Base-by-base conservation (phyloP, 805 yeast species). In the Metschnikowia chrysomelidarum region DNA sequence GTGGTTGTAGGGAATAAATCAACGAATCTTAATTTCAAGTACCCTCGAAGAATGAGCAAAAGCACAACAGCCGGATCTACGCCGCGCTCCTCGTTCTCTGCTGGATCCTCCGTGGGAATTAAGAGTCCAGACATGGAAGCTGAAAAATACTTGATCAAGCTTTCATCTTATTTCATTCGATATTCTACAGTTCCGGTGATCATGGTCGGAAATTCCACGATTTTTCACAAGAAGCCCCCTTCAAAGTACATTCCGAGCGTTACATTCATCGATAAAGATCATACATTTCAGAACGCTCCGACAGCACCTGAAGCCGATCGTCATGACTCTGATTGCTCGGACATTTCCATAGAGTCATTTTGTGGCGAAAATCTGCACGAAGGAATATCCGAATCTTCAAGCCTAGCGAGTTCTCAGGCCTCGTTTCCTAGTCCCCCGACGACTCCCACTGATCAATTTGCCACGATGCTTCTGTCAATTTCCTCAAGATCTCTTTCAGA, bases 21-120 rank as follows among this genome's bases (percentile, higher is more conserved):
- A n/a, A 50, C 66, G 19, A 67, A 62, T 46, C 49, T 66, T 38
- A 68, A 67, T 47, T 68, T 67, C 53, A 64, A 64, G 45, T 68
- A 68, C 40, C 70, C 70, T 2, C 41, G 56, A 10, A 57, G 59
- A 32, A 38, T 59, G 34, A 53, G 51, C 34, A 37, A 40, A 12
- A 26, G 44, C 14, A 21, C 32, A 19, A 20, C 15, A 9, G 14
- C 41, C 7, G 30, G 16, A 8, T 13, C 35, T 6, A 36, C 36
- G 3, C 30, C 32, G 7, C 31, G 41, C 6, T 36, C 35, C 16
- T 41, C 45, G 2, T 34, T 41, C 16, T 12, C 35, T 2, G 26
- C 34, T 2, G 27, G 24, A 7, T 16, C 40, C 19, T 19, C 29
- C 1, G 24, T 34, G 7, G 39, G 20, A 1, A 30, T 26, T n/a